Base-by-base conservation (phyloP, 176 grass and related monocot genomes). In the Oryza punctata region DNA sequence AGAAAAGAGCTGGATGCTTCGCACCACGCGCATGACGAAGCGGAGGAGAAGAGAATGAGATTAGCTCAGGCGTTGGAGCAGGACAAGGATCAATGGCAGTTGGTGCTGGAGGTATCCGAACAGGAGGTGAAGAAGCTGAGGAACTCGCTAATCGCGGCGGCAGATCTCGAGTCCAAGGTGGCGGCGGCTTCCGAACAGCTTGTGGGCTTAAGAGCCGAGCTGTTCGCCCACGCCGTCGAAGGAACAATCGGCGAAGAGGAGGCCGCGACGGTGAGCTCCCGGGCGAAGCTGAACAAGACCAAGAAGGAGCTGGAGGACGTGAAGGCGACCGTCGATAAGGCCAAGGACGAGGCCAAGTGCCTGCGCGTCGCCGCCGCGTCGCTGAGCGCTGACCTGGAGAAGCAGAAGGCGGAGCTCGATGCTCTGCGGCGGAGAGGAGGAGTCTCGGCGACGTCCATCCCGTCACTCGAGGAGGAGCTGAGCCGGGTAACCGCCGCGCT, bases 81-180 rank as follows among this genome's bases (percentile, higher is more conserved):
- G 15, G 93, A 99, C 19, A 96, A 85, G 83, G 10, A 50, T 65
- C 81, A 21, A 27, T 90, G 89, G 89, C 89, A 92, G 70, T 84
- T 47, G 7, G 87, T 96, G 66, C 35, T 94, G 72, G 87, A 94
- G 79, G 69, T 83, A 23, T 83, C 81, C 8, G 83, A 90, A 47
- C 65, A 46, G 8, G 89, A 99, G 67, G 69, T 77, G 28, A 67
- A 26, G 33, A 69, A 63, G 70, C 60, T 99, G 5, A 44, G 69
- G 12, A 87, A 73, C 13, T 29, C 91, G 63, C 67, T 92, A 10
- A 9, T 65, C 25, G 59, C 67, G 61, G 85, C 72, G 13, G 66
- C 81, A 10, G 85, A 95, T 6, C 57, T 98, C 8, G 77, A 98
- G 63, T 80, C 32, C 6, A 89, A 92, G 54, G 40, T 85, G 25